A percentile compares a stretch with the other conserved stretches of the same genome.
phyloP scores from a whole-genome alignment of 139 green algal species.

The Tetradesmus obliquus region DNA sequence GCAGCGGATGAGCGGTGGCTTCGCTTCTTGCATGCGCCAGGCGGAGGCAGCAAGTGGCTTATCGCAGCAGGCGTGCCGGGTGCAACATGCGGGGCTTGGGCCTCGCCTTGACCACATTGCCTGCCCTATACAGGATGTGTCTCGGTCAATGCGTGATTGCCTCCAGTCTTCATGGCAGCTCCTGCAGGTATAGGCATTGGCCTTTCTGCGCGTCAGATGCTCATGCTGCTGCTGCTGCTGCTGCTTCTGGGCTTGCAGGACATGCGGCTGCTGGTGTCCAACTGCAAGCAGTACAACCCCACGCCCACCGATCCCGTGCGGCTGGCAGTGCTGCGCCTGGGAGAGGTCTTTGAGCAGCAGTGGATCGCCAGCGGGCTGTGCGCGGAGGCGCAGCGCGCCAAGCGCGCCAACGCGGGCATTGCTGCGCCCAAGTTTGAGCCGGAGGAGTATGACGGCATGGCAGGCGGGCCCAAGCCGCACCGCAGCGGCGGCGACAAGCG shows the following conservation, averaged over 20 bases:
- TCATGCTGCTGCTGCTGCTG: too few species aligned
- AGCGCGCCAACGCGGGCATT: slow-evolving; percentile 41
- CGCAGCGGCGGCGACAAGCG: slow-evolving; percentile 9
- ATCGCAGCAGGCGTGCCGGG: not conserved
- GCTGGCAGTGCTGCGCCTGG: not conserved
- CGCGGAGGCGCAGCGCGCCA: slow-evolving; percentile 17
- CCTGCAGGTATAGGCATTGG: too few species aligned
- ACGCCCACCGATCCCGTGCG: slow-evolving; percentile 31
- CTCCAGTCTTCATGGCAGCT: too few species aligned
- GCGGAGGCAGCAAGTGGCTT: not conserved
- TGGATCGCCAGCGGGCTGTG: slow-evolving; percentile 38
- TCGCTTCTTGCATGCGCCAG: not conserved
- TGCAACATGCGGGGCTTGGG: too few species aligned
- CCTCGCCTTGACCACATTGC: too few species aligned
- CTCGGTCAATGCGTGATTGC: too few species aligned
- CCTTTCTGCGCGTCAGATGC: too few species aligned
- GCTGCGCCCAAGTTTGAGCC: slow-evolving; percentile 46
- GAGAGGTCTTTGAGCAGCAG: slow-evolving; percentile 40
- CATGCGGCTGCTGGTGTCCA: slow-evolving; percentile 43
- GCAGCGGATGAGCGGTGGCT: not conserved
- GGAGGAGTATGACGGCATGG: slow-evolving; percentile 34
- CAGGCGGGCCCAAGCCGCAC: not conserved
- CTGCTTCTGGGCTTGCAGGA: slow-evolving; percentile 15
- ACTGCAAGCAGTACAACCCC: slow-evolving; percentile 41
- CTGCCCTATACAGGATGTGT: too few species aligned